Percentiles rank a stretch among this genome's conserved stretches.
Conservation (phyloP, 2,329 filamentous ascomycete genomes). For the Ceratocystis cacaofunesta region DNA sequence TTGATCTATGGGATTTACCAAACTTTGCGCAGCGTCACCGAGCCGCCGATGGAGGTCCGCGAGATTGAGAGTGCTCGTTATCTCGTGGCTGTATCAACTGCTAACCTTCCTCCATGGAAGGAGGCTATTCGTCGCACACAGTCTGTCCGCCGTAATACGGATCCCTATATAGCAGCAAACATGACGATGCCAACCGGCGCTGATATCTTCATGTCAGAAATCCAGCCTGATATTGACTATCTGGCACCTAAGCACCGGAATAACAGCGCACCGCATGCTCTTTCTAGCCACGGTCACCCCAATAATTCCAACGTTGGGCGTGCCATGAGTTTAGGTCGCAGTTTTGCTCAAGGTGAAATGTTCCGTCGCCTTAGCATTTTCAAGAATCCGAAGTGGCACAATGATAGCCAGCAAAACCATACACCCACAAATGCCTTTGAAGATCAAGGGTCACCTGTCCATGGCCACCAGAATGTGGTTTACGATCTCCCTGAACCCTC, state of each 20-base stretch:
- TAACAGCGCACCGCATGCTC: slow-evolving; percentile 8
- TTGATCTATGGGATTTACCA: slow-evolving; percentile 60
- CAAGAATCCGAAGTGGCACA: slow-evolving; percentile 9
- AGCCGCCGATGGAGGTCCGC: slow-evolving; percentile 45
- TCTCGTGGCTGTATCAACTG: slow-evolving; percentile 32
- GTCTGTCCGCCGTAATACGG: slow-evolving; percentile 18
- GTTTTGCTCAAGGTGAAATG: slow-evolving; percentile 16
- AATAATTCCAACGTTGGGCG: slow-evolving; percentile 12
- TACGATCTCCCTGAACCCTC: background rate
- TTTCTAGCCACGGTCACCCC: slow-evolving; percentile 8
- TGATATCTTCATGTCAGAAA: slow-evolving; percentile 23
- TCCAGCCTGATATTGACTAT: slow-evolving; percentile 43
- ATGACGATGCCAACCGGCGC: background rate
- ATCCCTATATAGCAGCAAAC: slow-evolving; percentile 9
- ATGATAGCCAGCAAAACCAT: background rate
- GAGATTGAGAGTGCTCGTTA: slow-evolving; percentile 44
- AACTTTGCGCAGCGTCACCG: slow-evolving; percentile 50
- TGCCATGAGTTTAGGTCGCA: slow-evolving; percentile 14
- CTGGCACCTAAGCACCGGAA: slow-evolving; percentile 29
- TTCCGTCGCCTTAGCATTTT: slow-evolving; percentile 15
- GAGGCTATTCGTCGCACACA: slow-evolving; percentile 21
- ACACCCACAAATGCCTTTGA: background rate
- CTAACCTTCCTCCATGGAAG: slow-evolving; percentile 34
- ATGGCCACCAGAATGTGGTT: background rate
- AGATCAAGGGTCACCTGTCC: background rate